Conservation (phyloP, 768 basidiomycete species). For the Mycena filopes region DNA sequence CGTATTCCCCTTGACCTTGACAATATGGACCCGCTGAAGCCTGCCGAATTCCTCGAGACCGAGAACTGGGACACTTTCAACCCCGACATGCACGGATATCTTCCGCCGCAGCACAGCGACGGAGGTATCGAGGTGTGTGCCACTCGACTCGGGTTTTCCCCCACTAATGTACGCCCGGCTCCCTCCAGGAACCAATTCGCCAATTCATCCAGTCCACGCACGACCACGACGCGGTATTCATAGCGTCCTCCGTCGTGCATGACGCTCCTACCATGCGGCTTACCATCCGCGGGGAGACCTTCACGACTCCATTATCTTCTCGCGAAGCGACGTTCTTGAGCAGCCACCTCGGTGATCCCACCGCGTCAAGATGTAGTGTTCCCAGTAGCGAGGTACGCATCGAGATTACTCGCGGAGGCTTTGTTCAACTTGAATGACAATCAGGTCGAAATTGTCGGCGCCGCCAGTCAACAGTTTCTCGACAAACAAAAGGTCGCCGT, state of each 20-base stretch:
- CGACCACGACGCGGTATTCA: constrained; percentile 2
- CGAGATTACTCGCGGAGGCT: too few species aligned
- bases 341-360: not conserved
- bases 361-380: not conserved
- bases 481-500: not conserved
- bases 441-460: not conserved
- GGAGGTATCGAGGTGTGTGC: not conserved
- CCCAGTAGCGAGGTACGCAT: too few species aligned
- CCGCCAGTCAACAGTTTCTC: not conserved
- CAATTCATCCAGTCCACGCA: not conserved
- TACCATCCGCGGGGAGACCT: constrained; percentile 3
- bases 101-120: not conserved
- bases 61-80: constrained; percentile 7
- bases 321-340: constrained; percentile 3
- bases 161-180: not conserved
- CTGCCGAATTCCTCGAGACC: not conserved
- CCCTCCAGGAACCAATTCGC: not conserved
- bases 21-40: constrained; percentile 10
- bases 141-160: too few species aligned
- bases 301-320: constrained; percentile 2
- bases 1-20: too few species aligned
- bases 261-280: not conserved
- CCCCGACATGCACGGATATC: constrained; percentile 1
- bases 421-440: too few species aligned
- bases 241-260: not conserved